Conservation (phyloP, 805 yeast species). For the Saccharomycopsis babjevae region DNA sequence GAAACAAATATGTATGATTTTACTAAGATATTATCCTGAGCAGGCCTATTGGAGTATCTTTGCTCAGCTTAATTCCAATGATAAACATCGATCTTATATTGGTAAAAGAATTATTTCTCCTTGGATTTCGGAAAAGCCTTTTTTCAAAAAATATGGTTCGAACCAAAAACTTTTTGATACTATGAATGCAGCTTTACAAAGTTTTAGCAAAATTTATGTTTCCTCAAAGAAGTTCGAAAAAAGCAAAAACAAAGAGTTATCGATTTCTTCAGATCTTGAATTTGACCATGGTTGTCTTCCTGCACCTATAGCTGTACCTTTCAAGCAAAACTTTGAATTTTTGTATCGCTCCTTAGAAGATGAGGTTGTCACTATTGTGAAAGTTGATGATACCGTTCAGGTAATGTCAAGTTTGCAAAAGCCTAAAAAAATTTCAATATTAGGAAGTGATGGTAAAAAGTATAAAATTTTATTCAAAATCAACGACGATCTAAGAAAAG, state of each 20-base stretch:
- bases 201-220: constrained; percentile 21
- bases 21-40: constrained; percentile 60
- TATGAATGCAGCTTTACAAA: constrained; percentile 23
- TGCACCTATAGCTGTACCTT: constrained; percentile 59
- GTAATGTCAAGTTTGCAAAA: constrained; percentile 75
- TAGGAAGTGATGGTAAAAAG: constrained; percentile 68
- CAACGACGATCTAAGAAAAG: constrained; percentile 88
- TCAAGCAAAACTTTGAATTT: constrained; percentile 57
- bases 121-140: constrained; percentile 8
- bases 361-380: constrained; percentile 42
- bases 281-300: constrained; percentile 35
- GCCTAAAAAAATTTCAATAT: constrained; percentile 67
- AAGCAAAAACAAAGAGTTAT: constrained; percentile 17
- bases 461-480: constrained; percentile 77
- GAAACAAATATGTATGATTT: constrained; percentile 42
- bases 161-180: constrained; percentile 19
- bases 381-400: constrained; percentile 56
- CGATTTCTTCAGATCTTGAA: constrained; percentile 31
- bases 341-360: constrained; percentile 42
- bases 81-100: constrained; percentile 33
- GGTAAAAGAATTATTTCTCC: constrained; percentile 12
- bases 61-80: constrained; percentile 55
- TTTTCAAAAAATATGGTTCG: constrained; percentile 8
- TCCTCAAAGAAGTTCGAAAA: constrained; percentile 19
- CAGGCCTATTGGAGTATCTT: constrained; percentile 81